These are phyloP conservation scores for Alliaria petiolata DNA, from an alignment of 345 rosid genomes.

Conservation along the genomic window DNA sequence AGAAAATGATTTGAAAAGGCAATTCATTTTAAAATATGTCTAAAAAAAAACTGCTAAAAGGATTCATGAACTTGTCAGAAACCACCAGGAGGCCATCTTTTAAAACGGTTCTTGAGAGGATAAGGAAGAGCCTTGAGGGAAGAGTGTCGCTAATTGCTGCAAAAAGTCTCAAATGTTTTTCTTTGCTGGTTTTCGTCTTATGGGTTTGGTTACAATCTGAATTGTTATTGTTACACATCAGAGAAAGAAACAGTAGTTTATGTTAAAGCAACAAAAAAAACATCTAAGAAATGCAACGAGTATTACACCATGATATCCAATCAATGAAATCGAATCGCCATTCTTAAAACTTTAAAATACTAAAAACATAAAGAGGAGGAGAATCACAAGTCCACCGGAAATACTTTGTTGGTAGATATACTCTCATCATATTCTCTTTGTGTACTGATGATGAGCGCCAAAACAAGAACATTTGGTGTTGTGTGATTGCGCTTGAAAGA, in stretches of 20 bases:
- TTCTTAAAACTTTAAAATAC: no score
- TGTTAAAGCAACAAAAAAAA: no score
- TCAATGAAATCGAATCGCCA: no score
- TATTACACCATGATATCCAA: no score
- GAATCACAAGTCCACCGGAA: no score
- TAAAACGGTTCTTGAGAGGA: neutral
- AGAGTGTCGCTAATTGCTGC: neutral
- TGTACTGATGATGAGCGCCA: neutral
- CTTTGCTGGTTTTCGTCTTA: neutral
- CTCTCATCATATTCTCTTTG: no score
- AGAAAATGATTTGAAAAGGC: constrained; percentile 40
- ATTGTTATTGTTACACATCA: neutral
- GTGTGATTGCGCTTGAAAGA: neutral
- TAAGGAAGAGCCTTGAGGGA: neutral
- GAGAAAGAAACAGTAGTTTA: neutral
- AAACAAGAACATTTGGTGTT: neutral
- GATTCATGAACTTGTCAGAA: neutral
- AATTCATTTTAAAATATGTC: neutral
- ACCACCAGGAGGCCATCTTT: neutral
- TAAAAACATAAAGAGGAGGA: no score
- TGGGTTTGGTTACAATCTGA: neutral
- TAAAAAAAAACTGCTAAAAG: neutral
- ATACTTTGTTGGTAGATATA: no score
- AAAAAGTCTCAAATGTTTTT: neutral
- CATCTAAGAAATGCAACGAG: no score